Evolutionary conservation across 371 early-diverging fungal species (phyloP).

Genomic region (Rhizopus stolonifer): DNA sequence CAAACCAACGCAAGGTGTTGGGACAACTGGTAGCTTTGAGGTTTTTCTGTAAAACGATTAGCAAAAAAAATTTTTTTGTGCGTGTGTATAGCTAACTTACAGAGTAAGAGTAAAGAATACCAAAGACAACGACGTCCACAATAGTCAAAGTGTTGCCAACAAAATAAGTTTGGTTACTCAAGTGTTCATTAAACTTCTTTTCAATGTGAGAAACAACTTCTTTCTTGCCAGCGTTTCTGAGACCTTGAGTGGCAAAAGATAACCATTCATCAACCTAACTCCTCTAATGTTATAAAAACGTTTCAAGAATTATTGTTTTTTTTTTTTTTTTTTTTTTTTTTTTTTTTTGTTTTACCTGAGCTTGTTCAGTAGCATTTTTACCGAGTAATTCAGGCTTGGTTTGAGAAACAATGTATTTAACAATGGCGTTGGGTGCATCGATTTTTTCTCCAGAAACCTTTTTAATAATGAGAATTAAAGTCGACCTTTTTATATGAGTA

Average conservation of each 20-base stretch:
- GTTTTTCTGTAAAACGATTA: no score
- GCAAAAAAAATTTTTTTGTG: no score
- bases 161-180: conserved; percentile 64
- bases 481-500: conserved; percentile 7
- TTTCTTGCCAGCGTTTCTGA: conserved; percentile 39
- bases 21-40: conserved; percentile 44
- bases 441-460: conserved; percentile 46
- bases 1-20: conserved; percentile 76
- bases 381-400: conserved; percentile 54
- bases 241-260: conserved; percentile 31
- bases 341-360: conserved; percentile 36
- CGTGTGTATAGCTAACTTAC: no score
- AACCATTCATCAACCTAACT: conserved; percentile 51
- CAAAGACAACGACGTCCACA: conserved; percentile 74
- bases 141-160: conserved; percentile 63
- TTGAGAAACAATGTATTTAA: conserved; percentile 53
- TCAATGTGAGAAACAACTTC: conserved; percentile 40
- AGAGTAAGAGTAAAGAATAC: conserved; percentile 61
- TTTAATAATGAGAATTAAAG: not conserved
- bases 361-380: conserved; percentile 50
- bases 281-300: conserved; percentile 24
- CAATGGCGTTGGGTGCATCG: conserved; percentile 54
- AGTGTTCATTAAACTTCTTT: conserved; percentile 65
- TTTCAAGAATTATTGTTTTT: conserved; percentile 9
- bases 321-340: conserved; percentile 19